A percentile compares a stretch with the other conserved stretches of the same genome.
phyloP scores from a whole-genome alignment of 768 basidiomycete genomes.

The Pleurotus sapidus region DNA sequence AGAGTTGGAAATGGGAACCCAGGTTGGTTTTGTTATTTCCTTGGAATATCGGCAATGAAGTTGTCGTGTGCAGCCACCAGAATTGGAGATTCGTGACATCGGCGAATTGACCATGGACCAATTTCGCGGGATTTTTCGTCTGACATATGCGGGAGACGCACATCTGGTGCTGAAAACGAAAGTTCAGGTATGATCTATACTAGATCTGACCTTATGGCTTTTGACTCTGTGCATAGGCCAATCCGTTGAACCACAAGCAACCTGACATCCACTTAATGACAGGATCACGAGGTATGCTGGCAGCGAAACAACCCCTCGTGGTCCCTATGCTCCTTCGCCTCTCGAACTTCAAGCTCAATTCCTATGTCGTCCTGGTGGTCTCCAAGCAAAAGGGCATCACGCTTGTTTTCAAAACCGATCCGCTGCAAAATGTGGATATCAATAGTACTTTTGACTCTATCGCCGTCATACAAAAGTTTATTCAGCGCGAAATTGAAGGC shows the following conservation, averaged over 20 bases:
- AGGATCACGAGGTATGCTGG: constrained; percentile 83
- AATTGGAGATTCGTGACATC: constrained; percentile 95
- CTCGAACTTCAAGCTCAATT: constrained; percentile 90
- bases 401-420: constrained; percentile 99
- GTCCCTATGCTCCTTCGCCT: constrained; percentile 98
- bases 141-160: constrained; percentile 94
- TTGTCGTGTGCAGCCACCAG: constrained; percentile 72
- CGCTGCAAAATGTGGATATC: constrained; percentile 96
- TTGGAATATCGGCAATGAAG: not conserved
- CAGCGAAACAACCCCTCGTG: constrained; percentile 91
- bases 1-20: constrained; percentile 98
- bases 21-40: constrained; percentile 47
- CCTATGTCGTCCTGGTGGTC: constrained; percentile 96
- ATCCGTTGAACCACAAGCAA: constrained; percentile 91
- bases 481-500: constrained; percentile 95
- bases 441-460: constrained; percentile 98
- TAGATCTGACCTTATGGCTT: no score
- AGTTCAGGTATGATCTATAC: constrained; percentile 66
- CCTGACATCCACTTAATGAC: constrained; percentile 86
- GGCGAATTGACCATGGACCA: constrained; percentile 95
- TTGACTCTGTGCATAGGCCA: constrained; percentile 55
- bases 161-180: constrained; percentile 86
- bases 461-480: constrained; percentile 95
- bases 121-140: constrained; percentile 93
- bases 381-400: constrained; percentile 98